Percentiles rank a stretch among this genome's conserved stretches.
These are phyloP conservation scores for Baorangia bicolor DNA, from an alignment of 768 basidiomycete species.

Conservation along the genomic window DNA sequence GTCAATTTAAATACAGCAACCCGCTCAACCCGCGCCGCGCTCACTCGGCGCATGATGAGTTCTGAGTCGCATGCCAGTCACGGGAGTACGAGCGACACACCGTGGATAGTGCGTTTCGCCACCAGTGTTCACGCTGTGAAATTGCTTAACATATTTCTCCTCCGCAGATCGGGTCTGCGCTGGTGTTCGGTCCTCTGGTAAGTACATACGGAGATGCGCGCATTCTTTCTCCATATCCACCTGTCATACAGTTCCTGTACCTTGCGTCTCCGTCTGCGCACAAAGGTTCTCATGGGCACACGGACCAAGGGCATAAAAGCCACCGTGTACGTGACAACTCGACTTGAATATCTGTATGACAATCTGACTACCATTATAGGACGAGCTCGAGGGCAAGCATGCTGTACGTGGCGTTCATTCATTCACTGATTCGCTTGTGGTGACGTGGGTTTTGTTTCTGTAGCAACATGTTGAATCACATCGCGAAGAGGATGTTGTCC, in stretches of 20 bases:
- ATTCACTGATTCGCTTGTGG: neutral
- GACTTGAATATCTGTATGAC: neutral
- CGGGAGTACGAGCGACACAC: conserved; percentile 18
- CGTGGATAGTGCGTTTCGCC: conserved; percentile 30
- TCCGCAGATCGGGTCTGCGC: conserved; percentile 30
- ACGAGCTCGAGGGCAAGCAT: conserved; percentile 9
- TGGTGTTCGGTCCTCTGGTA: conserved; percentile 34
- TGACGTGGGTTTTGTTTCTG: conserved; percentile 1
- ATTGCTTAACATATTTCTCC: neutral
- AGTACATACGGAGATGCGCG: neutral
- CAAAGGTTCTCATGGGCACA: conserved; percentile 21
- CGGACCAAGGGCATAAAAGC: conserved; percentile 19
- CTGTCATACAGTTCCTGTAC: conserved; percentile 27
- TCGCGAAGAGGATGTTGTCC: conserved; percentile 1
- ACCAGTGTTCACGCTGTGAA: neutral
- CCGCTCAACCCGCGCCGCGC: conserved; percentile 13
- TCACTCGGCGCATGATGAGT: conserved; percentile 27
- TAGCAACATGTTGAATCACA: conserved; percentile 21
- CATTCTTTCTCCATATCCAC: neutral
- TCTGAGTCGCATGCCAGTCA: conserved; percentile 26
- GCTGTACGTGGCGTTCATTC: conserved; percentile 14
- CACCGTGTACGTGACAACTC: conserved; percentile 21
- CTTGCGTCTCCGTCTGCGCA: conserved; percentile 33
- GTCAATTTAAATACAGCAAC: conserved; percentile 1
- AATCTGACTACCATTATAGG: conserved; percentile 20